Evolutionary conservation across 2,329 filamentous ascomycete genomes (phyloP), one percentile per base, ranked within the genome.

Genomic region (Hypoxylon sp.): DNA sequence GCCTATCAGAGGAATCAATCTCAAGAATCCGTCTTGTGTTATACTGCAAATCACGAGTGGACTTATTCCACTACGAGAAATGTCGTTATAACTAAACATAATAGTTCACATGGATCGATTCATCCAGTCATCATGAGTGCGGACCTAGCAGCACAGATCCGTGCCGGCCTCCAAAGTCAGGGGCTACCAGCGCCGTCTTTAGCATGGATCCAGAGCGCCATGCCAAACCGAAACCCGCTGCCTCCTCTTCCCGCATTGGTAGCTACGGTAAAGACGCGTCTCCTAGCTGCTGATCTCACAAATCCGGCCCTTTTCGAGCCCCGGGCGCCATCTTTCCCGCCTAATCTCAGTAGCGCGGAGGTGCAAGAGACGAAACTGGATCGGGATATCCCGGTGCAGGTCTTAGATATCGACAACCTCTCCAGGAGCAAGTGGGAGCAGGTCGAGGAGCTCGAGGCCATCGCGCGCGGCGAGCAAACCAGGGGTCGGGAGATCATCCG

Each of bases 351-450:
- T 53, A 83, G 88, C 71, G 83, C 86, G 0, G 80, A 82, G 2
- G 79, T 86, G 8, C 84, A 86, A 70, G 88, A 93, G 65, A 80
- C 82, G 3, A 82, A 80, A 0, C 82, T 98, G 0, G 68, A 82
- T 0, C 85, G 85, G 1, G 88, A 93, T 33, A 84, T 95, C 0
- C 84, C 91, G 2, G 91, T 96, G 0, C 96, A 98, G 79, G 88
- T 98, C 0, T 82, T 97, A 1, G 94, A 97, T 74, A 85, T 98
- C 6, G 91, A 97, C 77, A 95, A 98, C 77, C 86, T 98, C 20
- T 87, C 90, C 1, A 86, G 88, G 58, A 94, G 91, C 74, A 87
- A 92, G 57, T 97, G 95, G 93, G 91, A 93, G 71, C 94, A 98
- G 79, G 87, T 97, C 33, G 94, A 98, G 79, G 89, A 90, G 35